phyloP scores from a whole-genome alignment of 192 early-diverging fungal genomes.

The Allomyces macrogynus region DNA sequence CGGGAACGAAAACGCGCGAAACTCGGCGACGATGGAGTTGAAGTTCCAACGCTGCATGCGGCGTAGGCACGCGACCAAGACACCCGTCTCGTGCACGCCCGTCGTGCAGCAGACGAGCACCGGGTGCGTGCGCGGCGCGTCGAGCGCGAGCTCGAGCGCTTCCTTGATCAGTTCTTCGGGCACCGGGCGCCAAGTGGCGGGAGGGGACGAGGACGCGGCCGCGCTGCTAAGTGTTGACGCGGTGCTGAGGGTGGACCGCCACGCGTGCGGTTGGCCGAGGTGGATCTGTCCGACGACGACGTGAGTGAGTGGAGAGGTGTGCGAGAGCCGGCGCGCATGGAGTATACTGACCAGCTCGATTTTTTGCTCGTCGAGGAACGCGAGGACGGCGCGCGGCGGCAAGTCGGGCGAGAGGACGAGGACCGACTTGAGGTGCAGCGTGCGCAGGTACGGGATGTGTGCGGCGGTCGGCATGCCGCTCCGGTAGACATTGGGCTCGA shows the following conservation, averaged over 20 bases:
- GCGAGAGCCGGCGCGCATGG: neutral
- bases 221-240: too few species aligned
- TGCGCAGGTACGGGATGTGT: conserved; percentile 62
- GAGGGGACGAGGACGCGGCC: too few species aligned
- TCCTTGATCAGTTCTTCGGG: conserved; percentile 93
- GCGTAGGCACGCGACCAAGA: conserved; percentile 75
- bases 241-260: too few species aligned
- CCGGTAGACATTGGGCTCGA: conserved; percentile 74
- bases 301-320: neutral
- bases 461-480: conserved; percentile 48
- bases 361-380: conserved; percentile 48
- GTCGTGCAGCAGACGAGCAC: conserved; percentile 79
- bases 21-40: conserved; percentile 91
- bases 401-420: conserved; percentile 65
- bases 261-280: conserved; percentile 8
- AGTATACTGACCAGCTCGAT: conserved; percentile 30
- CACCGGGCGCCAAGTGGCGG: conserved; percentile 57
- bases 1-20: conserved; percentile 76
- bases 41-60: conserved; percentile 93
- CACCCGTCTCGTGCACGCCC: conserved; percentile 84
- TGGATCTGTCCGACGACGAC: conserved; percentile 6
- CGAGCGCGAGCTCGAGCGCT: conserved; percentile 64
- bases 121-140: conserved; percentile 56
- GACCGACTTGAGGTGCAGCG: conserved; percentile 57
- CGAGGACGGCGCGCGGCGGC: conserved; percentile 43